Evolutionary conservation across 2,329 filamentous ascomycete species (phyloP).

Genomic region (Xylaria sp.): DNA sequence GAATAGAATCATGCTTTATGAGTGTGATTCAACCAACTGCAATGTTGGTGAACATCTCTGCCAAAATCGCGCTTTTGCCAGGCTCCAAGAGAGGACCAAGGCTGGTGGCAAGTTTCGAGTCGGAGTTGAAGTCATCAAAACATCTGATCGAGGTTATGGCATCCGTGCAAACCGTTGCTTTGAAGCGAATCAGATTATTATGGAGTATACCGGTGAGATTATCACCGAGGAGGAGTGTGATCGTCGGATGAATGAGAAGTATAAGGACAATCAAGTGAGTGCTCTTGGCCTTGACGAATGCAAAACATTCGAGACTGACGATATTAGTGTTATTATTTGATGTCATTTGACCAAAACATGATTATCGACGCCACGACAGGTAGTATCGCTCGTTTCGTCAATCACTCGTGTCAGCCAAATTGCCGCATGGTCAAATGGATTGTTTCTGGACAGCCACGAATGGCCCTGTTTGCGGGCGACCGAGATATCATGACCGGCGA

Average conservation of each 20-base stretch:
- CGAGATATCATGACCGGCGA: constrained; percentile 92
- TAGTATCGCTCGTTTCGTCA: constrained; percentile 96
- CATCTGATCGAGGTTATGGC: constrained; percentile 85
- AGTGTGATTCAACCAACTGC: constrained; percentile 93
- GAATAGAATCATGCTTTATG: constrained; percentile 96
- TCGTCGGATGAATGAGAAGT: constrained; percentile 89
- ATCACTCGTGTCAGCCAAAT: constrained; percentile 96
- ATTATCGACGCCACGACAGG: constrained; percentile 97
- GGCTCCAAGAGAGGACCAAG: constrained; percentile 78
- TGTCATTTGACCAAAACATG: constrained; percentile 98
- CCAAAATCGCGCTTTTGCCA: constrained; percentile 87
- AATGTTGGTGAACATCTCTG: constrained; percentile 78
- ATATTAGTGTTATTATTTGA: constrained; percentile 90
- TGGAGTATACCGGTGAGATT: constrained; percentile 98
- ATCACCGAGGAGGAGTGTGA: constrained; percentile 96
- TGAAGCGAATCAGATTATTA: constrained; percentile 90
- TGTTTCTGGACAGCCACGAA: constrained; percentile 89
- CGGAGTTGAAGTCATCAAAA: constrained; percentile 95
- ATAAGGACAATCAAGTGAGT: constrained; percentile 90
- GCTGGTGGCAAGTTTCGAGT: constrained; percentile 87
- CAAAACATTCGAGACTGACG: constrained; percentile 23
- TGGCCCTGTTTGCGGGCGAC: constrained; percentile 95
- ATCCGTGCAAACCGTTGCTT: constrained; percentile 92
- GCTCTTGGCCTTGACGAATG: constrained; percentile 22
- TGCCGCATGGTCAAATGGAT: constrained; percentile 99